These are phyloP conservation scores for Aureococcus anophagefferens DNA, from an alignment of 108 stramenopile species.

Conservation along the genomic window DNA sequence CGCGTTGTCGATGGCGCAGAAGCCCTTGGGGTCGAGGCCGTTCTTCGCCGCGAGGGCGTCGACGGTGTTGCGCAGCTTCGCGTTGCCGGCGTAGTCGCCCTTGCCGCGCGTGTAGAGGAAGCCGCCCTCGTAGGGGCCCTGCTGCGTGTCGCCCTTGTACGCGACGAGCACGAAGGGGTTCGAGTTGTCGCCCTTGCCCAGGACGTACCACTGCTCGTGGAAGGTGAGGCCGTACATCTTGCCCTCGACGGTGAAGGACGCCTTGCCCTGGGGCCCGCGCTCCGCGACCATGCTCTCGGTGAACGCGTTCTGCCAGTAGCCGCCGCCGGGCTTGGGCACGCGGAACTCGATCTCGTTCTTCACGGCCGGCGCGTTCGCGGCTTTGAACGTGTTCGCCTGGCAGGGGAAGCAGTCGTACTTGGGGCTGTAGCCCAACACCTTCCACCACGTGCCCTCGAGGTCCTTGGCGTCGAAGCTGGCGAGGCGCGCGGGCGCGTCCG, in stretches of 20 bases:
- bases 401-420: conserved; percentile 91
- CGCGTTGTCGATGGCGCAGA: conserved; percentile 16
- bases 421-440: conserved; percentile 79
- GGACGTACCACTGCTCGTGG: conserved; percentile 83
- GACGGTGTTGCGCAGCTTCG: neutral
- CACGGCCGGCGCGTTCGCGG: conserved; percentile 37
- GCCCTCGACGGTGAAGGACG: conserved; percentile 44
- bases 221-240: conserved; percentile 88
- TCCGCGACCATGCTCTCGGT: neutral
- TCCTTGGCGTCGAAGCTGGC: conserved; percentile 59
- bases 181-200: conserved; percentile 58
- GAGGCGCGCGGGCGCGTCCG: conserved; percentile 42
- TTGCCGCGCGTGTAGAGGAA: conserved; percentile 54
- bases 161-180: conserved; percentile 77
- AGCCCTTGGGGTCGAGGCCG: conserved; percentile 12
- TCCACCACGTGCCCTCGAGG: conserved; percentile 82
- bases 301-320: neutral
- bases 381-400: conserved; percentile 72
- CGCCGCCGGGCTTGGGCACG: conserved; percentile 48
- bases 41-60: neutral
- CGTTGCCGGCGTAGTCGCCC: neutral
- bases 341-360: conserved; percentile 79
- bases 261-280: neutral
- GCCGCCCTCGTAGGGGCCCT: conserved; percentile 88
- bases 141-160: conserved; percentile 86